Evolutionary conservation across 805 yeast species (phyloP).

Genomic region (Candida boleticola): DNA sequence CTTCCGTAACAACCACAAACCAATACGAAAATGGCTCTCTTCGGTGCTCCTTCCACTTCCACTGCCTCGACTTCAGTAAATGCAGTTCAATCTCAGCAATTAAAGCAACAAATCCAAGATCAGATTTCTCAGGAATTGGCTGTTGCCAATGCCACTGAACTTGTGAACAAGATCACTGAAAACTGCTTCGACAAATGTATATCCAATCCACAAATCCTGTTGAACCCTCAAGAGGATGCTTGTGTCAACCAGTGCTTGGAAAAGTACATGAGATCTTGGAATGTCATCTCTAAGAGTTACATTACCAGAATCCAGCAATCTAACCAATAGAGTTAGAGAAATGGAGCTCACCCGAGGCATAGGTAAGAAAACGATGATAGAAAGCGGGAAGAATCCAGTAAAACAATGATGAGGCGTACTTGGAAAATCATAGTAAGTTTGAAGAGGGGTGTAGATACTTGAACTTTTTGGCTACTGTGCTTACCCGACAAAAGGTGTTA

Average conservation of each 20-base stretch:
- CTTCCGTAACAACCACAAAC: no score
- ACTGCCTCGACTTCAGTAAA: slow-evolving; percentile 8
- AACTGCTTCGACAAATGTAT: slow-evolving; percentile 85
- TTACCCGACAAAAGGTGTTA: no score
- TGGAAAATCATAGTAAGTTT: no score
- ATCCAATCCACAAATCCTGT: slow-evolving; percentile 51
- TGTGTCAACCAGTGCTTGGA: slow-evolving; percentile 79
- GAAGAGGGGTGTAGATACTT: no score
- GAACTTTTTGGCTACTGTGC: no score
- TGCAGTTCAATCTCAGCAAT: slow-evolving; percentile 32
- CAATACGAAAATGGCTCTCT: slow-evolving; percentile 25
- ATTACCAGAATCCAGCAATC: slow-evolving; percentile 69
- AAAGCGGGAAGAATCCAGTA: no score
- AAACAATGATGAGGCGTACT: no score
- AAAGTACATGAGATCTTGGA: slow-evolving; percentile 92
- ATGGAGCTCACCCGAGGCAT: no score
- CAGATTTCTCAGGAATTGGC: slow-evolving; percentile 83
- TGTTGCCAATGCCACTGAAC: slow-evolving; percentile 84
- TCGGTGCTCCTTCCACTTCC: slow-evolving; percentile 19
- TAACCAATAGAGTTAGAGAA: slow-evolving; percentile 2
- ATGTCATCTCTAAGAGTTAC: slow-evolving; percentile 73
- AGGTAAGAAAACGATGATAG: no score
- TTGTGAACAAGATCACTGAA: slow-evolving; percentile 80
- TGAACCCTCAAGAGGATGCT: slow-evolving; percentile 51
- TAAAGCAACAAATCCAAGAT: slow-evolving; percentile 62